Evolutionary conservation across 805 yeast species (phyloP).

Genomic region (Candida maesae): DNA sequence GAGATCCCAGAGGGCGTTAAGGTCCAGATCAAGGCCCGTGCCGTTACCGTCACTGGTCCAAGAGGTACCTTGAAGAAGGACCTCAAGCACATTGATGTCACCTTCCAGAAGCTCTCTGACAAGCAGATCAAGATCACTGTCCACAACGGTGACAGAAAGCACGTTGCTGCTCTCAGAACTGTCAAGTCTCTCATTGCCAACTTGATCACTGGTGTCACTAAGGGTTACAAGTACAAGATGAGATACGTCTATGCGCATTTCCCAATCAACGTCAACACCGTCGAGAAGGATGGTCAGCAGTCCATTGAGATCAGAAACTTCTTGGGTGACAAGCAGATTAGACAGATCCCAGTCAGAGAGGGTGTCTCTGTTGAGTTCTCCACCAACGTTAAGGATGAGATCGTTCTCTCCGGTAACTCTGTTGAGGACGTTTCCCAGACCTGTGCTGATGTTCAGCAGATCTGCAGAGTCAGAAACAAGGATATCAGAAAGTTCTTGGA

Average conservation of each 20-base stretch:
- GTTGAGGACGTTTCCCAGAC: conserved; percentile 96
- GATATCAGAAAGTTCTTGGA: conserved; percentile 99
- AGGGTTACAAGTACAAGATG: conserved; percentile 99
- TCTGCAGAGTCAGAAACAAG: conserved; percentile 98
- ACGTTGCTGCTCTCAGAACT: conserved; percentile 98
- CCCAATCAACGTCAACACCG: conserved; percentile 97
- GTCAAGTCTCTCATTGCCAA: conserved; percentile 92
- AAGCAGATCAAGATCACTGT: conserved; percentile 81
- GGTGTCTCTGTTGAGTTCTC: conserved; percentile 89
- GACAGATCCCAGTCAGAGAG: conserved; percentile 78
- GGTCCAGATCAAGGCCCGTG: conserved; percentile 88
- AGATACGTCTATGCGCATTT: conserved; percentile 99
- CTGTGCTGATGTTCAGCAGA: conserved; percentile 97
- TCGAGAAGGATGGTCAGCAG: conserved; percentile 69
- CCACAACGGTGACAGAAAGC: conserved; percentile 99
- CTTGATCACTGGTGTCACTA: conserved; percentile 97
- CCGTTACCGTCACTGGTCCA: conserved; percentile 91
- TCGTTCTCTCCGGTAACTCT: conserved; percentile 90
- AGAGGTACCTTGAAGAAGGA: conserved; percentile 91
- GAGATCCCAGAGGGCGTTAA: conserved; percentile 90
- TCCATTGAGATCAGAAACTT: conserved; percentile 97
- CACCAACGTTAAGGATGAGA: conserved; percentile 87
- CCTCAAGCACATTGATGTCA: conserved; percentile 91
- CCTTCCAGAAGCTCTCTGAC: conserved; percentile 76
- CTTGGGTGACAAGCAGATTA: conserved; percentile 98